These are phyloP conservation scores for Pseudocercospora fijiensis DNA, from an alignment of 2,329 filamentous ascomycete species.

Conservation along the genomic window DNA sequence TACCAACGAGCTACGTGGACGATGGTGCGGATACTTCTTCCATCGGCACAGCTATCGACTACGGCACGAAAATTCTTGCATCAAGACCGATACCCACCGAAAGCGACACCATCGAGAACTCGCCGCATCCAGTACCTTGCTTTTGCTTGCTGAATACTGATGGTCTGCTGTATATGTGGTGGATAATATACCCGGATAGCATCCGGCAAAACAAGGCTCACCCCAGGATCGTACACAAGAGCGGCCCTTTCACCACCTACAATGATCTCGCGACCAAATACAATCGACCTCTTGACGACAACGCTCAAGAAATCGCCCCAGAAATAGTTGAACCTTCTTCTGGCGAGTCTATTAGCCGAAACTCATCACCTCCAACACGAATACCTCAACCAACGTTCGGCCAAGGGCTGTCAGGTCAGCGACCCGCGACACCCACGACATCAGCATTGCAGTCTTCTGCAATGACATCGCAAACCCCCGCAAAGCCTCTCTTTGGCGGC, in stretches of 20 bases:
- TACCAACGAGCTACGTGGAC: constrained; percentile 64
- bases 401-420: not conserved
- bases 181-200: constrained; percentile 86
- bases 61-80: constrained; percentile 40
- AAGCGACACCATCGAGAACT: constrained; percentile 69
- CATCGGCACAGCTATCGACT: constrained; percentile 77
- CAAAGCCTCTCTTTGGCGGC: constrained; percentile 16
- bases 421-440: constrained; percentile 3
- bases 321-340: not conserved
- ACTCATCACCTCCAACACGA: not conserved
- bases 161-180: constrained; percentile 82
- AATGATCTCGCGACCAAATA: constrained; percentile 10
- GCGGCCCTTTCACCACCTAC: constrained; percentile 12
- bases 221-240: constrained; percentile 14
- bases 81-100: constrained; percentile 47
- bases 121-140: constrained; percentile 75
- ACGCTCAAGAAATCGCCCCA: not conserved
- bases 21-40: constrained; percentile 69
- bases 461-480: not conserved
- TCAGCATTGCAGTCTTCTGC: not conserved
- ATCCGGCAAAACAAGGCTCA: constrained; percentile 58
- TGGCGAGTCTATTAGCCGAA: not conserved
- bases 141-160: constrained; percentile 86
- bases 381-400: constrained; percentile 7
- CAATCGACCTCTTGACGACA: constrained; percentile 4